Percentiles rank a stretch among this genome's conserved stretches.
Conservation (phyloP, 73 alveolate species). For the Paramecium pentaurelia region DNA sequence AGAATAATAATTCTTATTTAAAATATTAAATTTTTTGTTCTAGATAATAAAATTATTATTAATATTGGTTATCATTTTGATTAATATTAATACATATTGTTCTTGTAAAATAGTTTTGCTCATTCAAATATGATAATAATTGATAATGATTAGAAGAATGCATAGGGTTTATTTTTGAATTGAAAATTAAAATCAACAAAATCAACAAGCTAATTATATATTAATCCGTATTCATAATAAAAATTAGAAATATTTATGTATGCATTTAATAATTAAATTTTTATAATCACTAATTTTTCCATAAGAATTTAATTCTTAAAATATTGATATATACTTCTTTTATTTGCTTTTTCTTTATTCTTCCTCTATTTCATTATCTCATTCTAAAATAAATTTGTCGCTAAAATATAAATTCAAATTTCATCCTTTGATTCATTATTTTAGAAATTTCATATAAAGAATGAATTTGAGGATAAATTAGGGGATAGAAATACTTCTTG, state of each 20-base stretch:
- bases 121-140: not conserved
- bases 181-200: not conserved
- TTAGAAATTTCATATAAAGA: not conserved
- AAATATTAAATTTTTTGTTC: not conserved
- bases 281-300: not conserved
- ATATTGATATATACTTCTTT: not conserved
- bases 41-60: not conserved
- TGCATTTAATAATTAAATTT: not conserved
- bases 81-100: not conserved
- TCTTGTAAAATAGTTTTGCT: not conserved
- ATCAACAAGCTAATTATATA: not conserved
- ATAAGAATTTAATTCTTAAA: not conserved
- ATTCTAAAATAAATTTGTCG: not conserved
- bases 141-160: not conserved
- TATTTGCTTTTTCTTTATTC: too few species aligned
- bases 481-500: not conserved
- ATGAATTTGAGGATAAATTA: not conserved
- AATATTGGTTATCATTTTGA: not conserved
- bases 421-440: not conserved
- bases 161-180: not conserved
- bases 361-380: not conserved
- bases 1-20: not conserved
- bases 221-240: too few species aligned
- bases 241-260: not conserved
- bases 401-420: not conserved